Base-by-base conservation (phyloP, 2,329 filamentous ascomycete genomes). In the Biscogniauxia sp. region DNA sequence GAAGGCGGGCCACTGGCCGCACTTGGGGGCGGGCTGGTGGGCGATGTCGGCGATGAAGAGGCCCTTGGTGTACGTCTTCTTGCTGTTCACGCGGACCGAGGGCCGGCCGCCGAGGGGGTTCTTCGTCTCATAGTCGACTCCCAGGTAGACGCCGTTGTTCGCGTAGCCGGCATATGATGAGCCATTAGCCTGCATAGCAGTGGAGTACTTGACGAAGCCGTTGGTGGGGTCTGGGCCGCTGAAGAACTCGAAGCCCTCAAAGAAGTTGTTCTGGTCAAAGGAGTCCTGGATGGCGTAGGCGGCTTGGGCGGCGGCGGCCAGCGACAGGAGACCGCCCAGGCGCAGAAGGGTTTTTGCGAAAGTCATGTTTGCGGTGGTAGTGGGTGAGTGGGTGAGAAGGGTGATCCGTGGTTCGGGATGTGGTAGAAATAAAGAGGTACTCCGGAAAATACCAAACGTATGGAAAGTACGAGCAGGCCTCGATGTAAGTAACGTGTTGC, bases 1-100 rank as follows among this genome's bases (percentile, higher is more conserved):
- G 73, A 89, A 89, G 15, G 90, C 90, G 1, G 90, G 90, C 91
- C 91, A 94, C 15, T 86, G 83, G 37, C 90, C 90, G 70, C 90
- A 93, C 62, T 80, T 78, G 51, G 84, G 85, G 20, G 82, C 82
- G n/a, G 91, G 91, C 86, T 93, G 92, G 73, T 93, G 90, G 9
- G 79, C 81, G 60, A 93, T 84, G 71, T 94, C 91, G 58, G 89
- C 80, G 52, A 93, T 80, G 73, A 93, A 85, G 57, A 94, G 83
- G 13, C 88, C 90, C 64, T 84, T 81, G 50, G 81, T 87, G 76
- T 89, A 94, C 19, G 81, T 75, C 66, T 86, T 84, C 63, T 84
- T 87, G 69, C 88, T 90, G 37, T 83, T 78, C 15, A 96, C 76
- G 19, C 92, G 88, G 32, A 92, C 86, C 23, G 89, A 93, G 54